Evolutionary conservation across 805 yeast species (phyloP).

Genomic region (Ogataea saltuana): DNA sequence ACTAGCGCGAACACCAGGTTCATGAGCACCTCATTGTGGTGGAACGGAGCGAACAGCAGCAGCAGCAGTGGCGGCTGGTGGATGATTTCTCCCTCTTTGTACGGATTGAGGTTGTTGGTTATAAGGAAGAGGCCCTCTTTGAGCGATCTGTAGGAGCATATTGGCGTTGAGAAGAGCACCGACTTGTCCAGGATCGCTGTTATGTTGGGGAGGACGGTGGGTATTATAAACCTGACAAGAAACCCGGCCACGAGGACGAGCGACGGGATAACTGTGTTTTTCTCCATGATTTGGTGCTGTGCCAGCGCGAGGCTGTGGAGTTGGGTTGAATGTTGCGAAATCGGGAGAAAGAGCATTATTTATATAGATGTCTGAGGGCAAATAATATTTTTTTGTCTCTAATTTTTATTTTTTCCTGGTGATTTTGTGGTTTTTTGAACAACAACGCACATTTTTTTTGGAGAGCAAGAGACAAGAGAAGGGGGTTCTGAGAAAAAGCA

Average conservation of each 20-base stretch:
- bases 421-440: conserved; percentile 5
- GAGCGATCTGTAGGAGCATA: conserved; percentile 64
- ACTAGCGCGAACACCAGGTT: conserved; percentile 53
- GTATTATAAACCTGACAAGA: conserved; percentile 28
- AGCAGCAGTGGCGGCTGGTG: conserved; percentile 83
- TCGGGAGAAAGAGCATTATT: too few species aligned
- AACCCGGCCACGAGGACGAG: conserved; percentile 27
- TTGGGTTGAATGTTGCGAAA: too few species aligned
- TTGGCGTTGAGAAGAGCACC: conserved; percentile 70
- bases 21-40: conserved; percentile 25
- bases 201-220: conserved; percentile 33
- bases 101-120: conserved; percentile 58
- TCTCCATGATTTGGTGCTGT: too few species aligned
- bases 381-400: not conserved
- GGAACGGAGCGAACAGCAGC: conserved; percentile 44
- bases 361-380: not conserved
- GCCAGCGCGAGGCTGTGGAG: too few species aligned
- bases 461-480: not conserved
- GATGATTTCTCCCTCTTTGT: conserved; percentile 75
- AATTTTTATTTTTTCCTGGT: not conserved
- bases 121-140: conserved; percentile 68
- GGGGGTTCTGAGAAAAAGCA: too few species aligned
- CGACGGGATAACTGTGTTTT: conserved; percentile 12
- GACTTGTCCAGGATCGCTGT: conserved; percentile 44
- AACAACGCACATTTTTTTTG: conserved; percentile 3